A percentile compares a stretch with the other conserved stretches of the same genome.
These are phyloP conservation scores for Exophiala oligosperma DNA, from an alignment of 2,329 filamentous ascomycete genomes.

Conservation along the genomic window DNA sequence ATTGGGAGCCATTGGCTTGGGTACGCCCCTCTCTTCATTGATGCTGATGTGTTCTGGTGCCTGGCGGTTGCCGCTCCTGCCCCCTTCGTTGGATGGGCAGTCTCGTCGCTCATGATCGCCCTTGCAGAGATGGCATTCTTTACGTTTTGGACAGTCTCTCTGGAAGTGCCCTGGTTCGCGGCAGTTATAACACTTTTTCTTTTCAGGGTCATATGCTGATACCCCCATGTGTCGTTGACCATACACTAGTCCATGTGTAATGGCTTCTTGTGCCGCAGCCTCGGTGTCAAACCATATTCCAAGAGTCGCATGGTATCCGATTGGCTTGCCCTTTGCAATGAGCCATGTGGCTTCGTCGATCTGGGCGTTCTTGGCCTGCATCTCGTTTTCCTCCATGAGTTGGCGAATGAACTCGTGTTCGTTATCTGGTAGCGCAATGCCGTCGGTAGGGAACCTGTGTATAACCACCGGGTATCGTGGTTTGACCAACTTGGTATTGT, in stretches of 20 bases:
- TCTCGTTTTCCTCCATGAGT: constrained; percentile 29
- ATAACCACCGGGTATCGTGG: constrained; percentile 26
- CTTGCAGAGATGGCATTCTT: constrained; percentile 26
- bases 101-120: constrained; percentile 25
- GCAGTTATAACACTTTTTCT: constrained; percentile 28
- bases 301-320: constrained; percentile 28
- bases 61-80: constrained; percentile 26
- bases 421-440: constrained; percentile 17
- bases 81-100: constrained; percentile 23
- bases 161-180: constrained; percentile 30
- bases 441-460: constrained; percentile 27
- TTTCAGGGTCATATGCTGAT: constrained; percentile 19
- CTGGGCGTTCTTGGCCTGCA: constrained; percentile 17
- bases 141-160: constrained; percentile 29
- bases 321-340: constrained; percentile 23
- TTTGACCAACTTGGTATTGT: constrained; percentile 28
- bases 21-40: background rate
- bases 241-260: constrained; percentile 24
- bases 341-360: constrained; percentile 32
- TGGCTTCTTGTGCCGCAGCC: constrained; percentile 27
- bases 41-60: background rate
- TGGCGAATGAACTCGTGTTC: constrained; percentile 20
- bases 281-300: constrained; percentile 32
- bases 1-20: constrained; percentile 5
- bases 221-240: constrained; percentile 28